These are phyloP conservation scores for Pyronema domesticum DNA, from an alignment of 495 filamentous ascomycete species.

Conservation along the genomic window DNA sequence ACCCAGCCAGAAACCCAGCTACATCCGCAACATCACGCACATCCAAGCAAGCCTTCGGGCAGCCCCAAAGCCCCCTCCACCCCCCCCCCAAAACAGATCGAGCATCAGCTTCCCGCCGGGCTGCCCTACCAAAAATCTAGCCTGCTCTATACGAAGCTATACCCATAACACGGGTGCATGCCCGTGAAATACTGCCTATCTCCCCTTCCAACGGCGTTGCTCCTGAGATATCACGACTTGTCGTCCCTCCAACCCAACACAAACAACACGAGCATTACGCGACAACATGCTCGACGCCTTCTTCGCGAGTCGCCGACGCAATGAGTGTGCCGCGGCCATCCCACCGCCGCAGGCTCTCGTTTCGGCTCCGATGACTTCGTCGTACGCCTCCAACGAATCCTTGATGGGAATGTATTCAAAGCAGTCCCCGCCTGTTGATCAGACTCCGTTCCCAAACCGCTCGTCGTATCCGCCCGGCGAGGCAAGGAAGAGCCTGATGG, in stretches of 20 bases:
- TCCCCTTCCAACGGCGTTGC: neutral
- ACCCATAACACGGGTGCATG: neutral
- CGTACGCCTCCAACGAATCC: neutral
- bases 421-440: neutral
- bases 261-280: neutral
- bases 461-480: conserved; percentile 1
- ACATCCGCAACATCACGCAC: too few relatives aligned
- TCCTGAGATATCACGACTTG: neutral
- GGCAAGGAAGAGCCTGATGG: conserved; percentile 3
- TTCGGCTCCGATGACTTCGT: neutral
- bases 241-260: neutral
- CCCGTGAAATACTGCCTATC: neutral
- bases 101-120: too few relatives aligned
- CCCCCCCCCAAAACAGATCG: too few relatives aligned
- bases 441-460: neutral
- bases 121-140: too few relatives aligned
- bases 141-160: too few relatives aligned
- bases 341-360: neutral
- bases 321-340: neutral
- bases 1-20: too few relatives aligned
- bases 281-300: conserved; percentile 1
- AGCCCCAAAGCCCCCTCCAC: neutral
- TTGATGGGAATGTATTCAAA: neutral
- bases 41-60: neutral
- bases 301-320: conserved; percentile 1